Percentiles rank a stretch among this genome's conserved stretches.
These are phyloP conservation scores for Liriodendron chinense DNA, from an alignment of 164 flowering plant genomes.

Conservation along the genomic window DNA sequence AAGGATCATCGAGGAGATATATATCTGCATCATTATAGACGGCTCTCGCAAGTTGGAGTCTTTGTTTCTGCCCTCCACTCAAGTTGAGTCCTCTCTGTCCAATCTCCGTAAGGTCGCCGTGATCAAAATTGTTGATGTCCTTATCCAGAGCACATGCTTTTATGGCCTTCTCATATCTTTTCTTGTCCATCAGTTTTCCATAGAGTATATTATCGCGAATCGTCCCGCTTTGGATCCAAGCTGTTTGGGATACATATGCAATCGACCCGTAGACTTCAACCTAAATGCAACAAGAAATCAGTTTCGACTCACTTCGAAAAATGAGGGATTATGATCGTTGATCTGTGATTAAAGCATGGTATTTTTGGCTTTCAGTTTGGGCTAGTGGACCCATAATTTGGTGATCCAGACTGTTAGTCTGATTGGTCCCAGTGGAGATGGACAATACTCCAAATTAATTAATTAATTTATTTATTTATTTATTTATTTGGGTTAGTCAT, in stretches of 20 bases:
- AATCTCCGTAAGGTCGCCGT: slow-evolving; percentile 91
- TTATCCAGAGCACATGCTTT: slow-evolving; percentile 76
- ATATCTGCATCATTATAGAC: slow-evolving; percentile 86
- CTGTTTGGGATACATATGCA: slow-evolving; percentile 81
- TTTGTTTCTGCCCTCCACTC: slow-evolving; percentile 97
- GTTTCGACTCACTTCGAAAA: neutral
- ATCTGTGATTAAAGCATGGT: neutral
- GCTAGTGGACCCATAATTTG: neutral
- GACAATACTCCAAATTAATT: too few relatives aligned
- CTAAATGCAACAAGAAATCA: slow-evolving; percentile 24
- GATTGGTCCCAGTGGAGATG: neutral
- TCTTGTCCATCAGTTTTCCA: slow-evolving; percentile 65
- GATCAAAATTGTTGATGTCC: slow-evolving; percentile 56
- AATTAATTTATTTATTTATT: too few relatives aligned
- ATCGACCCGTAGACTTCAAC: slow-evolving; percentile 62
- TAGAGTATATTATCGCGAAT: slow-evolving; percentile 75
- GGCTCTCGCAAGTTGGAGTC: slow-evolving; percentile 95
- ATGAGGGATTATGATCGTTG: neutral
- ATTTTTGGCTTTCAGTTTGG: neutral
- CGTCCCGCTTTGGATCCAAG: slow-evolving; percentile 95
- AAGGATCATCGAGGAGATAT: slow-evolving; percentile 93
- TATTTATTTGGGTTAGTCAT: too few relatives aligned
- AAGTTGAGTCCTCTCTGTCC: slow-evolving; percentile 88
- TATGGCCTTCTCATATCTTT: slow-evolving; percentile 55
- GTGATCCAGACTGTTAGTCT: neutral